These are phyloP conservation scores for Dendrothele bispora DNA, from an alignment of 768 basidiomycete species.

Conservation along the genomic window DNA sequence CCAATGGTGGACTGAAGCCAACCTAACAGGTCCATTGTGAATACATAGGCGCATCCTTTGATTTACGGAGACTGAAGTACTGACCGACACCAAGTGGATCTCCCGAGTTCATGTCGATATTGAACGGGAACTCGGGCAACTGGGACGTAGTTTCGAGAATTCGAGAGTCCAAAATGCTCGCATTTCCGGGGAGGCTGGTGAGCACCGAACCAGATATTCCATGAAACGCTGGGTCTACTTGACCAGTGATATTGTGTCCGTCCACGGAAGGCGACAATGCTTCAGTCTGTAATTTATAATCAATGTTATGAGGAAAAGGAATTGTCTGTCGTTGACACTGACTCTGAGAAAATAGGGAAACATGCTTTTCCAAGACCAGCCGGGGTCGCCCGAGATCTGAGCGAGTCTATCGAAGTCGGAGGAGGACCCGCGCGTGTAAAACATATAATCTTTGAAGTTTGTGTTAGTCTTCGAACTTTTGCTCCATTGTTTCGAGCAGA, in stretches of 20 bases:
- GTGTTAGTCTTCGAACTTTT: background rate
- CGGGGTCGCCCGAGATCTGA: slow-evolving; percentile 27
- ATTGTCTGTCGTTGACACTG: background rate
- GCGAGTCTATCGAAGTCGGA: slow-evolving; percentile 33
- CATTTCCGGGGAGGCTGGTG: slow-evolving; percentile 32
- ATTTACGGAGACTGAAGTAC: slow-evolving; percentile 1
- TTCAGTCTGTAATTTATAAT: slow-evolving; percentile 30
- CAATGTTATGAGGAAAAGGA: background rate
- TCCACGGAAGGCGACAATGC: slow-evolving; percentile 34
- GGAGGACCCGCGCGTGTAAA: slow-evolving; percentile 30
- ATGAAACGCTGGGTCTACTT: slow-evolving; percentile 38
- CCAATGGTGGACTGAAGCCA: slow-evolving; percentile 22
- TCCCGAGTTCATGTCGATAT: slow-evolving; percentile 35
- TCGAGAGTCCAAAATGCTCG: slow-evolving; percentile 27
- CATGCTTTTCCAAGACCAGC: slow-evolving; percentile 36
- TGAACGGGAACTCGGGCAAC: slow-evolving; percentile 34
- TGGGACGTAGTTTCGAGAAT: slow-evolving; percentile 31
- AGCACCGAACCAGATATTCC: slow-evolving; percentile 29
- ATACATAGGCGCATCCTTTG: no score
- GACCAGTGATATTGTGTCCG: slow-evolving; percentile 33
- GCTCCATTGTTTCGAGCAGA: background rate
- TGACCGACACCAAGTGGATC: slow-evolving; percentile 31
- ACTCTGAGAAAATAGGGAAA: slow-evolving; percentile 31
- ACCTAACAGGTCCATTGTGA: no score
- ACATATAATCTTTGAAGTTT: slow-evolving; percentile 23